A percentile compares a stretch with the other conserved stretches of the same genome.
Conservation (phyloP, 1,139 yeast genomes). For the Hansenula sp. region DNA sequence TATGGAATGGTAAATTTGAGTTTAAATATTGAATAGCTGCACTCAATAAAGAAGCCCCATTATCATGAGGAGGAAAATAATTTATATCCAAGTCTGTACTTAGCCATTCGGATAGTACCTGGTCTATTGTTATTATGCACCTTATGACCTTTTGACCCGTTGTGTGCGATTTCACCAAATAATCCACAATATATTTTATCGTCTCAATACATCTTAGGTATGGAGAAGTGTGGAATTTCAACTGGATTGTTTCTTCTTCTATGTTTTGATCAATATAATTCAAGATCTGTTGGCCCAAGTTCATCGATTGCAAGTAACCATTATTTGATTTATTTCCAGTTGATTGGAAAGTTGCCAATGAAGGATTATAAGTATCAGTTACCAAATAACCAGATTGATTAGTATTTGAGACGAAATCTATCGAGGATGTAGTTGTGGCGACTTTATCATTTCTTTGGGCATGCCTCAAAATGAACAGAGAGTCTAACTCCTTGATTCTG, state of each 20-base stretch:
- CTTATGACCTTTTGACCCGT: slow-evolving; percentile 7
- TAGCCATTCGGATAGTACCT: slow-evolving; percentile 36
- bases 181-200: slow-evolving; percentile 19
- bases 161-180: slow-evolving; percentile 15
- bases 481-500: slow-evolving; percentile 11
- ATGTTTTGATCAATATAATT: slow-evolving; percentile 16
- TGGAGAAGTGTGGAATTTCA: slow-evolving; percentile 24
- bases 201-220: slow-evolving; percentile 24
- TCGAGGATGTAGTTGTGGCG: slow-evolving; percentile 21
- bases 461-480: slow-evolving; percentile 23
- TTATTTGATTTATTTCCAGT: slow-evolving; percentile 24
- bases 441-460: slow-evolving; percentile 24
- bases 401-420: slow-evolving; percentile 12
- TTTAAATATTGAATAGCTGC: slow-evolving; percentile 31
- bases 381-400: slow-evolving; percentile 1
- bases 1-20: slow-evolving; percentile 19
- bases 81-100: slow-evolving; percentile 31
- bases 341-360: slow-evolving; percentile 19
- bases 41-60: slow-evolving; percentile 32
- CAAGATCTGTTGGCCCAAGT: slow-evolving; percentile 19
- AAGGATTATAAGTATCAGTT: slow-evolving; percentile 19
- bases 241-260: slow-evolving; percentile 9
- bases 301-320: slow-evolving; percentile 21
- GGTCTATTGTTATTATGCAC: slow-evolving; percentile 29
- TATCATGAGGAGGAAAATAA: slow-evolving; percentile 36